Percentiles rank a stretch among this genome's conserved stretches.
Evolutionary conservation across 306 rosid species (phyloP).

Genomic region (Canavalia ensiformis): DNA sequence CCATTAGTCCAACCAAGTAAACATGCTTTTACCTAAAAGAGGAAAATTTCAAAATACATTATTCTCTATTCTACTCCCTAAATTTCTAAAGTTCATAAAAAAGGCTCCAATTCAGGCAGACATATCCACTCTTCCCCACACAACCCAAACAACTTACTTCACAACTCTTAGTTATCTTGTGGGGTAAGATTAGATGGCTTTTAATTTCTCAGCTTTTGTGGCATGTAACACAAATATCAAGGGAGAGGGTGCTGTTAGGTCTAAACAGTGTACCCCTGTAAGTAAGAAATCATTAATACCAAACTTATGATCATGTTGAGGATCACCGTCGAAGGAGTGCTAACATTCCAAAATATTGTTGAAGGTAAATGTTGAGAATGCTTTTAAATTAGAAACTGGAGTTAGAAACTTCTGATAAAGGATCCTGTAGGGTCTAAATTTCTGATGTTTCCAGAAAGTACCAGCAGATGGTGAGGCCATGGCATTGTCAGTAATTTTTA

Average conservation of each 20-base stretch:
- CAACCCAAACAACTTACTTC: background rate
- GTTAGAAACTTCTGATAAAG: background rate
- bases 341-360: background rate
- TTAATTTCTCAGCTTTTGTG: background rate
- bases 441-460: constrained; percentile 1
- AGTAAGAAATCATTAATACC: background rate
- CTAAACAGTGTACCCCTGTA: background rate
- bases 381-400: constrained; percentile 4
- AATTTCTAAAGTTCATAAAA: constrained; percentile 2
- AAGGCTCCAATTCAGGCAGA: background rate
- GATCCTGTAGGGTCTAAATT: constrained; percentile 13
- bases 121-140: background rate
- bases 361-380: constrained; percentile 2
- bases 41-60: background rate
- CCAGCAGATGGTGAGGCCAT: background rate
- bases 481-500: background rate
- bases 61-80: background rate
- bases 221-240: background rate
- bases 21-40: background rate
- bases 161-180: background rate
- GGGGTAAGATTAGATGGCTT: background rate
- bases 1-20: background rate
- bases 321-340: background rate
- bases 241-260: background rate
- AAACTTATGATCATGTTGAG: background rate